phyloP scores from a whole-genome alignment of 192 early-diverging fungal genomes.

The Spizellomyces sp. region DNA sequence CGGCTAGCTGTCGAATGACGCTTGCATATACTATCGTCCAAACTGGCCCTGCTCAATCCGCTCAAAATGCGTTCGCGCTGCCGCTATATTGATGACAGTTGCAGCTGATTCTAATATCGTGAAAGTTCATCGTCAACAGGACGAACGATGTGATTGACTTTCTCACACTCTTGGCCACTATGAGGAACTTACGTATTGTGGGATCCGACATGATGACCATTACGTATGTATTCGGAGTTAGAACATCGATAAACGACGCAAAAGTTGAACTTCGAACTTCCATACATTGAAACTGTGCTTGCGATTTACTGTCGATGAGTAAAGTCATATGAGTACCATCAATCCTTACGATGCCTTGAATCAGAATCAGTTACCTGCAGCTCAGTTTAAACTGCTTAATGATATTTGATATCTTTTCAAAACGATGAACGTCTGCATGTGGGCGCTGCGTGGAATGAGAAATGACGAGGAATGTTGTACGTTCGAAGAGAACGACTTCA shows the following conservation, averaged over 20 bases:
- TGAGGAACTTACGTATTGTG: slow-evolving; percentile 67
- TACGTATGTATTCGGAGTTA: slow-evolving; percentile 86
- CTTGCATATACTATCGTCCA: not conserved
- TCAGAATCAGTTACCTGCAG: slow-evolving; percentile 23
- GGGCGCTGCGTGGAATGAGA: slow-evolving; percentile 67
- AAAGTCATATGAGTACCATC: too few species aligned
- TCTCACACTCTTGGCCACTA: not conserved
- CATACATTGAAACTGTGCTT: slow-evolving; percentile 84
- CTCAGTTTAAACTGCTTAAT: slow-evolving; percentile 91
- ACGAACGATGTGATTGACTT: not conserved
- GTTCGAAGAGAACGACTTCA: slow-evolving; percentile 94
- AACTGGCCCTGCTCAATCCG: slow-evolving; percentile 61
- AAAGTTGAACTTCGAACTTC: slow-evolving; percentile 77
- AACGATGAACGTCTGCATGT: slow-evolving; percentile 74
- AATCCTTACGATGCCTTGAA: not conserved
- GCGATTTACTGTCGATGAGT: slow-evolving; percentile 58
- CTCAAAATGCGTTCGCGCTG: slow-evolving; percentile 80
- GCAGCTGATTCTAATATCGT: slow-evolving; percentile 70
- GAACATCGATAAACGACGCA: slow-evolving; percentile 77
- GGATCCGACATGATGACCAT: slow-evolving; percentile 86
- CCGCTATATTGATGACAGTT: slow-evolving; percentile 78
- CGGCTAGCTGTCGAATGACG: too few species aligned
- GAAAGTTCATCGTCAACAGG: not conserved
- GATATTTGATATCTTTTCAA: slow-evolving; percentile 89
- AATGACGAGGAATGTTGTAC: slow-evolving; percentile 94